Percentiles rank a stretch among this genome's conserved stretches.
Conservation (phyloP, 73 alveolate species). For the Tetrahymena malaccensis region DNA sequence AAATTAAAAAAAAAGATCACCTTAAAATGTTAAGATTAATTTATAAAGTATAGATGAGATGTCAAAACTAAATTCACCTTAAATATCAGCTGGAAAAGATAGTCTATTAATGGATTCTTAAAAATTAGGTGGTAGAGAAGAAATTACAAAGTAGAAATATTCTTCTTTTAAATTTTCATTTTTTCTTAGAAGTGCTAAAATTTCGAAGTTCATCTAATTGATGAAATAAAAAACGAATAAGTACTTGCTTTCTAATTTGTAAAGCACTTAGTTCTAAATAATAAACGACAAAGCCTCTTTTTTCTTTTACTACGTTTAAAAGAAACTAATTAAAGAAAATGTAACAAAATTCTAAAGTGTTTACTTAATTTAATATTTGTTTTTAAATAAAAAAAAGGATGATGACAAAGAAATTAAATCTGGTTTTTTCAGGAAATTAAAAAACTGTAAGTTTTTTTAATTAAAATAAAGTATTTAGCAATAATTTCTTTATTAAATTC, state of each 20-base stretch:
- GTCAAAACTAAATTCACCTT: neutral
- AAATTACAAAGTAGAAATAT: neutral
- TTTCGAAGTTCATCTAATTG: neutral
- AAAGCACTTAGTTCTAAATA: neutral
- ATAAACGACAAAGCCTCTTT: neutral
- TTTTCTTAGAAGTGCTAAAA: neutral
- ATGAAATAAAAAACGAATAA: neutral
- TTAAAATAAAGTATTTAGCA: too few species aligned
- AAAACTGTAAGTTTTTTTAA: neutral
- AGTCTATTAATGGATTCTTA: neutral
- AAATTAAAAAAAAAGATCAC: neutral
- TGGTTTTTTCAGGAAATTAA: neutral
- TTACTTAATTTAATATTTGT: too few species aligned
- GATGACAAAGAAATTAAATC: neutral
- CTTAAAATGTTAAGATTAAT: neutral
- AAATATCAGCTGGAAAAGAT: neutral
- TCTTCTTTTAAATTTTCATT: neutral
- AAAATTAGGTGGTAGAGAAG: neutral
- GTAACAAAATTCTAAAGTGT: neutral
- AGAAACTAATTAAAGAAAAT: neutral
- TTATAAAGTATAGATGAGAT: neutral
- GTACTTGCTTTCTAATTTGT: neutral
- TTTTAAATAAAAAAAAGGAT: neutral
- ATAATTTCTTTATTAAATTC: too few species aligned
- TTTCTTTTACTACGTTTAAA: neutral